phyloP scores from a whole-genome alignment of 257 asterid genomes.

The Asclepias syriaca region DNA sequence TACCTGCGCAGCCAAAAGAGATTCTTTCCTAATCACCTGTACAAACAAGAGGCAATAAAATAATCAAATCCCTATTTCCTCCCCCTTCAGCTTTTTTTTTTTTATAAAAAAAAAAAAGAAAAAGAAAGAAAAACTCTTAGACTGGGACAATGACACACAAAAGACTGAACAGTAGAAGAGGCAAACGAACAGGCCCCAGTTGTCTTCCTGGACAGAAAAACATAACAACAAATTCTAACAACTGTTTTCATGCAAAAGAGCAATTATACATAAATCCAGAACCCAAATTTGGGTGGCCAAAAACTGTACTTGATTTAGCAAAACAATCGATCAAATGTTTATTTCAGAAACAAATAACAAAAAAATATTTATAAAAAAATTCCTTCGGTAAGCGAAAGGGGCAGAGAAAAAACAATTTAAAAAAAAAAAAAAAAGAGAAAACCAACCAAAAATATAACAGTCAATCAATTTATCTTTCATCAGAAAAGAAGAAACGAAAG shows the following conservation, averaged over 20 bases:
- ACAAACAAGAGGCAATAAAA: slow-evolving; percentile 10
- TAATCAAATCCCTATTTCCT: background rate
- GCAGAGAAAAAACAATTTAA: background rate
- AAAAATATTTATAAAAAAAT: background rate
- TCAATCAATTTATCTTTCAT: background rate
- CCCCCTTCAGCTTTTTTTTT: slow-evolving; percentile 2
- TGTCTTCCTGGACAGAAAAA: background rate
- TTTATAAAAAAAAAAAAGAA: too few relatives aligned
- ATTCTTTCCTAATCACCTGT: slow-evolving; percentile 55
- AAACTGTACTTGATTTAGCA: background rate
- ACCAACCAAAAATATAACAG: background rate
- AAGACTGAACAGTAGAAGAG: background rate
- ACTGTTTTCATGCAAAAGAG: background rate
- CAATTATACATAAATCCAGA: background rate
- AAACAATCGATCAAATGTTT: background rate
- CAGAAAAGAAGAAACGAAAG: background rate
- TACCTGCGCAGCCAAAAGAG: slow-evolving; percentile 66
- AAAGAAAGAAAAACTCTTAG: background rate
- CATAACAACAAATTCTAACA: background rate
- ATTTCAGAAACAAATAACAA: background rate
- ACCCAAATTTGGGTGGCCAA: background rate
- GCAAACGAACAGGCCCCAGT: background rate
- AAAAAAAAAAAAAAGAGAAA: background rate
- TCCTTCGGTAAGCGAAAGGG: background rate
- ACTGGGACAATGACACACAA: background rate